phyloP scores from a whole-genome alignment of 331 rosid genomes.

The Pyracantha coccinea region DNA sequence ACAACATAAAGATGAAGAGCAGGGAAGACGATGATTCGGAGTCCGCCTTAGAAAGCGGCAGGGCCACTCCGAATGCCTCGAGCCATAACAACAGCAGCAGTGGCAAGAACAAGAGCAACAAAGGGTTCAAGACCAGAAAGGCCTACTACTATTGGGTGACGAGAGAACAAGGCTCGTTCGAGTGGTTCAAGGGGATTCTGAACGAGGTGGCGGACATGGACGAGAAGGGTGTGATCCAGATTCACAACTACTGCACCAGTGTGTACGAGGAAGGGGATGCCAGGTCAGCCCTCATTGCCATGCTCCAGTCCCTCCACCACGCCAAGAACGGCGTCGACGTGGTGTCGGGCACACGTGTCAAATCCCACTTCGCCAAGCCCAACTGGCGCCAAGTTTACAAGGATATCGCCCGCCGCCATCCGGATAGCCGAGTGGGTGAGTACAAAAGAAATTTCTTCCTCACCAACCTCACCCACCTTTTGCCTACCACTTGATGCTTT shows the following conservation, averaged over 20 bases:
- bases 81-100: neutral
- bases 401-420: constrained; percentile 59
- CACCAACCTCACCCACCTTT: neutral
- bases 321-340: constrained; percentile 86
- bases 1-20: constrained; percentile 29
- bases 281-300: constrained; percentile 73
- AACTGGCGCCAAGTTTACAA: constrained; percentile 75
- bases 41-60: constrained; percentile 17
- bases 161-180: constrained; percentile 78
- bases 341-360: constrained; percentile 72
- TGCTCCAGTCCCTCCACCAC: constrained; percentile 81
- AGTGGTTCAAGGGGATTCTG: constrained; percentile 84
- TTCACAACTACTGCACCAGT: constrained; percentile 83
- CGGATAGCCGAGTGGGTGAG: constrained; percentile 52
- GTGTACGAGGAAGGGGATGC: constrained; percentile 96
- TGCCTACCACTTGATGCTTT: neutral
- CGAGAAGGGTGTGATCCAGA: constrained; percentile 49
- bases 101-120: constrained; percentile 10
- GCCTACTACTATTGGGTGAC: constrained; percentile 92
- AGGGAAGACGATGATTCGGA: constrained; percentile 6
- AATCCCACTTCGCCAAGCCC: constrained; percentile 88
- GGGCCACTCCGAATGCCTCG: neutral
- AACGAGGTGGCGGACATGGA: constrained; percentile 81
- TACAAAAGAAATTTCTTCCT: neutral
- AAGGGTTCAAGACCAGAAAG: constrained; percentile 37